Evolutionary conservation across 805 yeast genomes (phyloP), one percentile per base, ranked within the genome.

Genomic region (Metschnikowia noctiluminum): DNA sequence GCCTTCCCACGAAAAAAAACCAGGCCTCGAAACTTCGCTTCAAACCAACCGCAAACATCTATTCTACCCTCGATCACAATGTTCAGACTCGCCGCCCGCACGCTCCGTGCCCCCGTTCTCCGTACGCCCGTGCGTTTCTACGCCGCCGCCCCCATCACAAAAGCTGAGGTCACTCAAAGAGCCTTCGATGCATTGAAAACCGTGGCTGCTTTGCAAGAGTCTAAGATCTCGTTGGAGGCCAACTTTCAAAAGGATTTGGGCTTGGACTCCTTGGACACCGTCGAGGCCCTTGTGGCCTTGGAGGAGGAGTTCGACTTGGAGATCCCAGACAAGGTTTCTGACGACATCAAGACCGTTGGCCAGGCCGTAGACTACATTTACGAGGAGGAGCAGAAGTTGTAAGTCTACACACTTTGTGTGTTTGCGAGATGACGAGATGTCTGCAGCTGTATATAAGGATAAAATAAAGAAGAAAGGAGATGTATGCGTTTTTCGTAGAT

Each of bases 281-380:
- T 92, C 54, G 99, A 92, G 75, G 91, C 94, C 48, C 79, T 94
- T 61, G 96, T 94, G 69, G 96, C 96, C 49, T 85, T 92, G 63
- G 99, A 92, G 77, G 60, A 59, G 50, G 78, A 84, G 66, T 82
- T 82, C 59, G 89, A 88, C 62, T 80, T 89, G 64, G 87, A 85
- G 66, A 82, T 88, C 64, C 89, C 95, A 35, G 96, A 89, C 73
- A 84, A 87, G 67, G 88, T 89, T 60, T 94, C 97, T 47, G 97
- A 92, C 67, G 91, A 87, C 65, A 84, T 94, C 69, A 89, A 87
- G 76, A 88, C 96, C 48, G 94, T 94, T 56, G 90, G 89, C 59
- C 96, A 91, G 74, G 96, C 97, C 52, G 81, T 91, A 55, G 89
- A 90, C 62, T 89, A 89, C 74, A 87, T 92, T 59, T 77, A 80